phyloP scores from a whole-genome alignment of 352 stramenopile genomes.

The Phytopythium kandeliae region DNA sequence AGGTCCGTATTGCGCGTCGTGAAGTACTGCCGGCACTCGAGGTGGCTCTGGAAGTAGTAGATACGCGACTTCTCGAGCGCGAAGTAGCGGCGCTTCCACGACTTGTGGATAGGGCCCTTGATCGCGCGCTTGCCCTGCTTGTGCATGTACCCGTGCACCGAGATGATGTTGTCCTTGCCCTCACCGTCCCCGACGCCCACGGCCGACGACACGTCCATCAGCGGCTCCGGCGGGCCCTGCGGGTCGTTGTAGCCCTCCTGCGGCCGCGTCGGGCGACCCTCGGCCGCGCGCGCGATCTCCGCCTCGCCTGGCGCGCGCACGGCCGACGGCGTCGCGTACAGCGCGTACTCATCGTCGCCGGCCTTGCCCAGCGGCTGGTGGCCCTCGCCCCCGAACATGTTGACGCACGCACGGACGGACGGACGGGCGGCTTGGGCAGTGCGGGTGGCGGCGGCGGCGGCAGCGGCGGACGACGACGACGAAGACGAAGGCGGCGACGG shows the following conservation, averaged over 20 bases:
- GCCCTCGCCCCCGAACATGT: constrained; percentile 56
- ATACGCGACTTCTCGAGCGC: constrained; percentile 67
- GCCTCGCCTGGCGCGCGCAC: constrained; percentile 32
- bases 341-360: constrained; percentile 51
- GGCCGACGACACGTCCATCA: constrained; percentile 37
- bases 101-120: constrained; percentile 71
- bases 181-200: constrained; percentile 16
- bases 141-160: constrained; percentile 74
- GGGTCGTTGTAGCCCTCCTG: constrained; percentile 32
- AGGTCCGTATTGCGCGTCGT: constrained; percentile 61
- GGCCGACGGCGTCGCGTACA: constrained; percentile 59
- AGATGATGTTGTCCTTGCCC: constrained; percentile 72
- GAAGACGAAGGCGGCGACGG: not conserved
- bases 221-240: constrained; percentile 30
- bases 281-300: constrained; percentile 53
- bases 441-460: not conserved
- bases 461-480: not conserved
- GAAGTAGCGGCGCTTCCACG: constrained; percentile 70
- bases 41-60: constrained; percentile 70
- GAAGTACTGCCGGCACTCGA: constrained; percentile 73
- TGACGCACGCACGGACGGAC: not conserved
- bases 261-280: constrained; percentile 16
- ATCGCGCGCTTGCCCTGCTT: constrained; percentile 72
- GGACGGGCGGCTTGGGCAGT: not conserved
- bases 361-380: constrained; percentile 21